A percentile compares a stretch with the other conserved stretches of the same genome.
Conservation (phyloP, 805 yeast species). For the Wickerhamiella siamensis region DNA sequence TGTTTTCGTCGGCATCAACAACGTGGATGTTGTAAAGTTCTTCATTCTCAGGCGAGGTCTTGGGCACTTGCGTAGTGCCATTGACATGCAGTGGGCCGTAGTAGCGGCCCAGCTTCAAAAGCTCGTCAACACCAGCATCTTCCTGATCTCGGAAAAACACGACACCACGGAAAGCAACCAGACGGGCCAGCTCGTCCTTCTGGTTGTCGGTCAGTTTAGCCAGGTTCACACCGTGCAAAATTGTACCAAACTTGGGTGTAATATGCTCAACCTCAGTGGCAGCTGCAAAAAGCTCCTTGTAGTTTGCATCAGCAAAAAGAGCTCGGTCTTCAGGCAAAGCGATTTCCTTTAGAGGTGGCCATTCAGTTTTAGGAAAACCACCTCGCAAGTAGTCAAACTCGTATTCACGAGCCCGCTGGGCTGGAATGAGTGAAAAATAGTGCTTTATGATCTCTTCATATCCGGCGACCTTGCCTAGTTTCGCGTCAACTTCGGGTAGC, state of each 20-base stretch:
- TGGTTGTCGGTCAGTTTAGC: slow-evolving; percentile 31
- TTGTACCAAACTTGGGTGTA: slow-evolving; percentile 37
- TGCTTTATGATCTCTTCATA: slow-evolving; percentile 7
- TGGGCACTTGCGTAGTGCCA: slow-evolving; percentile 27
- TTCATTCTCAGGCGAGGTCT: slow-evolving; percentile 35
- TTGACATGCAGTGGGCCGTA: slow-evolving; percentile 33
- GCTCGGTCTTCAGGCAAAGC: slow-evolving; percentile 10
- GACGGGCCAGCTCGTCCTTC: slow-evolving; percentile 34
- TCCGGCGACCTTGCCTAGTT: too few species aligned
- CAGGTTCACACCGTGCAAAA: slow-evolving; percentile 34
- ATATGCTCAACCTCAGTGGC: slow-evolving; percentile 31
- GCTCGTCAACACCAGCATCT: slow-evolving; percentile 30
- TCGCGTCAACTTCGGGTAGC: background rate
- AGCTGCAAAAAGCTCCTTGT: slow-evolving; percentile 29
- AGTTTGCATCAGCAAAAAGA: slow-evolving; percentile 25
- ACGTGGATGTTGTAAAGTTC: slow-evolving; percentile 27
- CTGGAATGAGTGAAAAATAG: slow-evolving; percentile 4
- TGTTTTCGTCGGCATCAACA: slow-evolving; percentile 17
- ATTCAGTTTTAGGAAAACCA: slow-evolving; percentile 19
- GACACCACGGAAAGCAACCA: slow-evolving; percentile 37
- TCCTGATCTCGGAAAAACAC: slow-evolving; percentile 36
- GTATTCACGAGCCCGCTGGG: slow-evolving; percentile 10
- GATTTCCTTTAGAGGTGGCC: slow-evolving; percentile 17
- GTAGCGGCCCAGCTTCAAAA: slow-evolving; percentile 32
- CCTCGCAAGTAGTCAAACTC: slow-evolving; percentile 18